Percentiles rank a stretch among this genome's conserved stretches.
phyloP scores from a whole-genome alignment of 163 green algal genomes.

The Chloromonas sp. region DNA sequence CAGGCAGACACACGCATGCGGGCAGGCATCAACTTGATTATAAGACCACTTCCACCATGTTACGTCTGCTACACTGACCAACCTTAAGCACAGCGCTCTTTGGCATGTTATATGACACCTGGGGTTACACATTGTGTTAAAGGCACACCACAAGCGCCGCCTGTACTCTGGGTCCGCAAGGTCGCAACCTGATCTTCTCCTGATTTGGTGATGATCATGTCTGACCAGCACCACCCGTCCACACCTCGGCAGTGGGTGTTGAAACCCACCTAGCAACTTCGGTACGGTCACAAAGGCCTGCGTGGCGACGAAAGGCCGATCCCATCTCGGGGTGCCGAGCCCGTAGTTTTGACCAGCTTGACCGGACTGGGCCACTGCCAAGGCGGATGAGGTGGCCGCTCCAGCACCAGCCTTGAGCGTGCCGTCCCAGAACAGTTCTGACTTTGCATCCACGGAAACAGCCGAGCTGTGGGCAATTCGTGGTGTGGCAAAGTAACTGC shows the following conservation, averaged over 20 bases:
- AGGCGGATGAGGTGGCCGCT: not conserved
- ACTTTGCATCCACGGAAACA: not conserved
- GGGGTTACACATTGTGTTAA: not conserved
- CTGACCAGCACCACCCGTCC: not conserved
- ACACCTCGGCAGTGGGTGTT: not conserved
- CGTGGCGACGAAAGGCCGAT: slow-evolving; percentile 5
- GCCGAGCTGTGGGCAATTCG: too few relatives aligned
- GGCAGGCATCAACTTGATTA: not conserved
- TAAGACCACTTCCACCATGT: too few relatives aligned
- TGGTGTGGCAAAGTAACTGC: too few relatives aligned
- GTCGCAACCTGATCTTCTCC: not conserved
- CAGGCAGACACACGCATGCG: not conserved
- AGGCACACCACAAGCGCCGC: not conserved
- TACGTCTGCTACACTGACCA: not conserved
- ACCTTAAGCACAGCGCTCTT: not conserved
- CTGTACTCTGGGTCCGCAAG: not conserved
- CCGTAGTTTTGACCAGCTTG: not conserved
- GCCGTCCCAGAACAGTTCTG: not conserved
- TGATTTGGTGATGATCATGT: not conserved
- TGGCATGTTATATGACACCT: not conserved
- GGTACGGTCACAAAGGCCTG: slow-evolving; percentile 6
- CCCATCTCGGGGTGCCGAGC: not conserved
- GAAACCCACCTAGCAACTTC: not conserved
- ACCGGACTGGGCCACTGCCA: not conserved
- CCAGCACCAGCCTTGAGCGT: not conserved